Conservation (phyloP, 129 eudicot species). For the Cynara cardunculus region DNA sequence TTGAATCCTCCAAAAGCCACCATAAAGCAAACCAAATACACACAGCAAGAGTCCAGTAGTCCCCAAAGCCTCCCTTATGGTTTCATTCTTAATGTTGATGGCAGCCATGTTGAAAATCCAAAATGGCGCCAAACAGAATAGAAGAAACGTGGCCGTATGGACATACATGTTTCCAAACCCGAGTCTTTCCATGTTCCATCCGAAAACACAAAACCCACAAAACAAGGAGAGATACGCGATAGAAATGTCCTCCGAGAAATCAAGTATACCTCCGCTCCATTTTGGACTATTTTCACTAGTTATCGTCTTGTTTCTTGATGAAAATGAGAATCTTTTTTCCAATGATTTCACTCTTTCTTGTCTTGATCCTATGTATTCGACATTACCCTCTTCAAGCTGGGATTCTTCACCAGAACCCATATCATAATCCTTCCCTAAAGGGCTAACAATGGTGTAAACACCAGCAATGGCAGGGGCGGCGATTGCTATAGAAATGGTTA, state of each 20-base stretch:
- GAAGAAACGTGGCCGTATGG: conserved; percentile 82
- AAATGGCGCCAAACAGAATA: conserved; percentile 88
- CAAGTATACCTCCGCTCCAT: conserved; percentile 87
- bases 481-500: conserved; percentile 69
- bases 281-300: conserved; percentile 43
- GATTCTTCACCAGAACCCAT: conserved; percentile 59
- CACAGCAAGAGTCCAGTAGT: conserved; percentile 77
- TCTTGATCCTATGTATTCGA: conserved; percentile 18
- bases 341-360: conserved; percentile 39
- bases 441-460: conserved; percentile 67
- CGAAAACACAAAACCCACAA: conserved; percentile 86
- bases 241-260: conserved; percentile 88
- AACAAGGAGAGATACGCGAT: conserved; percentile 71
- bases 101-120: conserved; percentile 92
- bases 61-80: conserved; percentile 67
- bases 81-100: conserved; percentile 63
- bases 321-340: conserved; percentile 72
- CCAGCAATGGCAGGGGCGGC: conserved; percentile 95
- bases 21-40: conserved; percentile 81
- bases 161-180: conserved; percentile 99
- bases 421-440: conserved; percentile 78
- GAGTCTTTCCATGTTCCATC: conserved; percentile 97
- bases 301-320: conserved; percentile 33
- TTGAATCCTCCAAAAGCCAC: conserved; percentile 97
- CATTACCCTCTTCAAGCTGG: conserved; percentile 33